Evolutionary conservation across 108 stramenopile species (phyloP).

Genomic region (Cylindrotheca closterium): DNA sequence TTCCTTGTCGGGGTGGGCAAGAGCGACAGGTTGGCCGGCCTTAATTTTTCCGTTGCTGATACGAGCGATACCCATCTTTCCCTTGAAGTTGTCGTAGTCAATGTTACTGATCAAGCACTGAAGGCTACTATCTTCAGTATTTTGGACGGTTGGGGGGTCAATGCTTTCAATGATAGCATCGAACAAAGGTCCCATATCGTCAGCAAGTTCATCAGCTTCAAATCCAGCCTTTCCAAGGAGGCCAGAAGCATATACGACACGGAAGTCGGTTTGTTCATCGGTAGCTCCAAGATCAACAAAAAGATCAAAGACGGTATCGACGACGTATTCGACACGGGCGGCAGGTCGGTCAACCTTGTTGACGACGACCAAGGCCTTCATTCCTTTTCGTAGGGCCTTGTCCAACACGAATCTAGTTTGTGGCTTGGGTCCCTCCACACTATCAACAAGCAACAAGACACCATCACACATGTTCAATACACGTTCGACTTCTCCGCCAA

Average conservation of each 20-base stretch:
- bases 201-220: slow-evolving; percentile 71
- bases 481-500: slow-evolving; percentile 97
- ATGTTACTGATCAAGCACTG: slow-evolving; percentile 94
- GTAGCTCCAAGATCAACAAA: slow-evolving; percentile 95
- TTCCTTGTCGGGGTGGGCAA: slow-evolving; percentile 67
- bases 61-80: slow-evolving; percentile 96
- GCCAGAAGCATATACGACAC: slow-evolving; percentile 94
- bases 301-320: slow-evolving; percentile 98
- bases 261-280: slow-evolving; percentile 98
- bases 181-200: slow-evolving; percentile 92
- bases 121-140: slow-evolving; percentile 56
- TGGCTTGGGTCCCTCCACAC: slow-evolving; percentile 98
- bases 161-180: slow-evolving; percentile 81
- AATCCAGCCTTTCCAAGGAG: slow-evolving; percentile 88
- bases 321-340: slow-evolving; percentile 95
- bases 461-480: slow-evolving; percentile 98
- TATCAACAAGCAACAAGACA: slow-evolving; percentile 95
- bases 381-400: slow-evolving; percentile 92
- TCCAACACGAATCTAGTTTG: slow-evolving; percentile 98
- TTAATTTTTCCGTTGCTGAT: slow-evolving; percentile 87
- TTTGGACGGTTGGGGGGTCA: slow-evolving; percentile 69
- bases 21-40: slow-evolving; percentile 73
- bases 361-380: slow-evolving; percentile 95
- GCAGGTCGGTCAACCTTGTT: slow-evolving; percentile 99
- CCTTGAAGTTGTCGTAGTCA: slow-evolving; percentile 98